These are phyloP conservation scores for Barnettozyma siamensis DNA, from an alignment of 805 yeast species.

Conservation along the genomic window DNA sequence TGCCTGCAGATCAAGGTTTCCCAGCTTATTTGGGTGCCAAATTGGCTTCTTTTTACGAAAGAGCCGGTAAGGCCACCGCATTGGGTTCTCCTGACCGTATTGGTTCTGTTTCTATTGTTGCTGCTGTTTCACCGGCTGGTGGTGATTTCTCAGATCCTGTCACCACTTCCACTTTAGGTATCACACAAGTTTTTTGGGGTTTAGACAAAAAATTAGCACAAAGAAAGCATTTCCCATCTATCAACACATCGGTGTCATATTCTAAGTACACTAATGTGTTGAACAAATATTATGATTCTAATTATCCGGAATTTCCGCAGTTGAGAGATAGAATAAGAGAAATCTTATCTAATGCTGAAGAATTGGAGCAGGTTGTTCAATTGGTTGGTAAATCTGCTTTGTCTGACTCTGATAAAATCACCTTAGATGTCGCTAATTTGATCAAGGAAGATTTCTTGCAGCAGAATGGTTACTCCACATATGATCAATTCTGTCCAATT, in stretches of 20 bases:
- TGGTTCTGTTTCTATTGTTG: conserved; percentile 99
- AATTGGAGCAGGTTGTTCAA: conserved; percentile 98
- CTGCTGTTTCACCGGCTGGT: conserved; percentile 99
- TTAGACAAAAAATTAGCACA: conserved; percentile 98
- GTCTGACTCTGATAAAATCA: conserved; percentile 94
- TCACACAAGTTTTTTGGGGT: conserved; percentile 99
- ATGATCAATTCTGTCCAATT: conserved; percentile 98
- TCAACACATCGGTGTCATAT: conserved; percentile 92
- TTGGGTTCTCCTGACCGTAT: conserved; percentile 94
- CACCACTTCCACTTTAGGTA: conserved; percentile 96
- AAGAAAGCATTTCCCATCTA: conserved; percentile 99
- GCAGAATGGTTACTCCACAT: conserved; percentile 97
- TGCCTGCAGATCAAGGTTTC: conserved; percentile 99
- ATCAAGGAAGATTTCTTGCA: conserved; percentile 98
- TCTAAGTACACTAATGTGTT: conserved; percentile 91
- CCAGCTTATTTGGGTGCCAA: conserved; percentile 99
- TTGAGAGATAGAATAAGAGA: conserved; percentile 91
- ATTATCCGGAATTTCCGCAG: conserved; percentile 86
- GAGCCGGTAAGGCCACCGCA: conserved; percentile 96
- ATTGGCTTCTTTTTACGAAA: conserved; percentile 97
- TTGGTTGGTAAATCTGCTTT: conserved; percentile 97
- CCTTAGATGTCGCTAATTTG: conserved; percentile 85
- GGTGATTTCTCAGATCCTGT: conserved; percentile 99
- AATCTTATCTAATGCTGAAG: conserved; percentile 95
- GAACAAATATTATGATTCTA: conserved; percentile 75